Conservation (phyloP, 805 yeast genomes). For the Candida hungchunana region DNA sequence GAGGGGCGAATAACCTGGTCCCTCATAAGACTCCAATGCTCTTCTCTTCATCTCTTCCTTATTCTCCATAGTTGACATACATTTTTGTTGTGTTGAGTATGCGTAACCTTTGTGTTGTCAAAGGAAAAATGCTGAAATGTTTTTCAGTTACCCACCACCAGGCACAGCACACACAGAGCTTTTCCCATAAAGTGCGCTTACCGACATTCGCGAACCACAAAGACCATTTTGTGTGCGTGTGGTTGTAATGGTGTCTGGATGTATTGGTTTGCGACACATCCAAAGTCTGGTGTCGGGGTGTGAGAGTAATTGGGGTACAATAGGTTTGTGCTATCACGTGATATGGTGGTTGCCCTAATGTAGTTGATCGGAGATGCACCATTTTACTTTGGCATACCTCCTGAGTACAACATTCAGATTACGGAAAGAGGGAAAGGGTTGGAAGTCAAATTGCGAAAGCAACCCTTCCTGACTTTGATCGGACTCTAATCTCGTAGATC, state of each 20-base stretch:
- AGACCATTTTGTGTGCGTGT: not conserved
- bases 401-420: too few species aligned
- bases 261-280: not conserved
- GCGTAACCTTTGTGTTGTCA: constrained; percentile 9
- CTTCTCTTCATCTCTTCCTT: not conserved
- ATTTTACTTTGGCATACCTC: too few species aligned
- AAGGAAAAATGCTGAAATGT: constrained; percentile 20
- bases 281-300: not conserved
- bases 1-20: not conserved
- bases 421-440: too few species aligned
- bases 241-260: not conserved
- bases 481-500: too few species aligned
- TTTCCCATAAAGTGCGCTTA: not conserved
- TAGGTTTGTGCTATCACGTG: too few species aligned
- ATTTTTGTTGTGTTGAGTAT: constrained; percentile 24
- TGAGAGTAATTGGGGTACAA: too few species aligned
- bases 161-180: not conserved
- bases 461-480: too few species aligned
- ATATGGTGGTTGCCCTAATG: too few species aligned
- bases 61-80: constrained; percentile 17
- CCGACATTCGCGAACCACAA: not conserved
- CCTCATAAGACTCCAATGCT: not conserved
- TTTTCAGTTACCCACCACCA: constrained; percentile 7
- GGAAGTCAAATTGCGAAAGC: too few species aligned
- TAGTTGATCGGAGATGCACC: too few species aligned